Conservation (phyloP, 768 basidiomycete genomes). For the Grammothele lineata region DNA sequence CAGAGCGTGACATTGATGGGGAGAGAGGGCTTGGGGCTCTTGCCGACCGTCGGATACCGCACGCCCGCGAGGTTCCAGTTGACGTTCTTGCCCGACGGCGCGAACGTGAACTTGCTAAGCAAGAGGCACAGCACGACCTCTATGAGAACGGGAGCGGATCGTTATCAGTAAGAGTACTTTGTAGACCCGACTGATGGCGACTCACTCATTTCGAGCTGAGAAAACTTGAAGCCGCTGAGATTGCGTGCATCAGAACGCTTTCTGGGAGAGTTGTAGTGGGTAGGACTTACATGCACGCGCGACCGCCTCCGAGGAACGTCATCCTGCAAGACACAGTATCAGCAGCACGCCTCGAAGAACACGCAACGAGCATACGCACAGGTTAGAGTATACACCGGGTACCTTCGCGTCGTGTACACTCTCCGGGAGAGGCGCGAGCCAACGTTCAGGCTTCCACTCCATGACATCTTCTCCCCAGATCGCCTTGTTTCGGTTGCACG, state of each 20-base stretch:
- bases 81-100: slow-evolving; percentile 1
- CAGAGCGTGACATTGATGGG: slow-evolving; percentile 3
- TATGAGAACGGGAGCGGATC: neutral
- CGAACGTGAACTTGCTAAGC: slow-evolving; percentile 6
- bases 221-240: slow-evolving; percentile 20
- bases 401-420: slow-evolving; percentile 11
- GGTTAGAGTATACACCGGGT: slow-evolving; percentile 16
- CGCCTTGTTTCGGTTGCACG: slow-evolving; percentile 22
- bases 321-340: too few relatives aligned
- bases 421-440: slow-evolving; percentile 15
- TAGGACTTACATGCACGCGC: slow-evolving; percentile 42
- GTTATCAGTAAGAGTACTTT: neutral
- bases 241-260: neutral
- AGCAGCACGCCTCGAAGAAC: too few relatives aligned
- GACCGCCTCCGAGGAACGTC: slow-evolving; percentile 40
- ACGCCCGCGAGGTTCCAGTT: slow-evolving; percentile 7
- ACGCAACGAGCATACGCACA: slow-evolving; percentile 1
- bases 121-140: slow-evolving; percentile 8
- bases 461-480: slow-evolving; percentile 23
- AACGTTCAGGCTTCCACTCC: slow-evolving; percentile 24
- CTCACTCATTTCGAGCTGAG: slow-evolving; percentile 20
- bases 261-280: too few relatives aligned
- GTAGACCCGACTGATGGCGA: neutral
- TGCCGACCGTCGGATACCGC: slow-evolving; percentile 3
- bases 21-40: neutral